phyloP scores from a whole-genome alignment of 2,329 filamentous ascomycete species.

The Fusarium irregulare region DNA sequence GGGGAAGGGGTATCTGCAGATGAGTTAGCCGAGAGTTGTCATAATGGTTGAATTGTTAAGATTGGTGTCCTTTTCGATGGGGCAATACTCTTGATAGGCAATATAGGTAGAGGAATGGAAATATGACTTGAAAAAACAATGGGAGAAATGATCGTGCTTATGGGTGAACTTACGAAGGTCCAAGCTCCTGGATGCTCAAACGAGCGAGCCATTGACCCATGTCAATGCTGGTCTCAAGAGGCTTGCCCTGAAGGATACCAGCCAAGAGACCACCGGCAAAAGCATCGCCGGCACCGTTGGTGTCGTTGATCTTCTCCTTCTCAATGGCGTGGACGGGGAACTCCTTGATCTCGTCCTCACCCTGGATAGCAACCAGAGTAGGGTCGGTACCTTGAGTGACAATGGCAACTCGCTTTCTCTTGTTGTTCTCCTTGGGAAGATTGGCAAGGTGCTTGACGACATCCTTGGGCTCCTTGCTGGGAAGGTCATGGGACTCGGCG shows the following conservation, averaged over 20 bases:
- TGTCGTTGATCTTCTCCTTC: conserved; percentile 87
- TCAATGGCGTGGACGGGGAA: conserved; percentile 85
- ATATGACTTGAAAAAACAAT: conserved; percentile 9
- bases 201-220: conserved; percentile 97
- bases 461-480: conserved; percentile 80
- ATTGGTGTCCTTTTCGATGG: conserved; percentile 28
- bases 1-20: conserved; percentile 78
- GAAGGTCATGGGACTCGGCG: conserved; percentile 81
- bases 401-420: conserved; percentile 86
- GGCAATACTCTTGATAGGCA: conserved; percentile 28
- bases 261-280: conserved; percentile 96
- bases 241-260: conserved; percentile 86
- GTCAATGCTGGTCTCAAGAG: conserved; percentile 81
- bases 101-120: conserved; percentile 38
- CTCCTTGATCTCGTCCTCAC: conserved; percentile 76
- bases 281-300: conserved; percentile 95
- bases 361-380: conserved; percentile 84
- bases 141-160: conserved; percentile 17
- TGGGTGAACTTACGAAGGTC: conserved; percentile 82
- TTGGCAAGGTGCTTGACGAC: conserved; percentile 88
- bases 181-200: conserved; percentile 93
- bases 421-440: conserved; percentile 90
- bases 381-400: conserved; percentile 95
- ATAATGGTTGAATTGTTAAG: conserved; percentile 11
- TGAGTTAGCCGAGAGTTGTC: conserved; percentile 35